phyloP scores from a whole-genome alignment of 768 basidiomycete species.

The Clathrus columnatus region DNA sequence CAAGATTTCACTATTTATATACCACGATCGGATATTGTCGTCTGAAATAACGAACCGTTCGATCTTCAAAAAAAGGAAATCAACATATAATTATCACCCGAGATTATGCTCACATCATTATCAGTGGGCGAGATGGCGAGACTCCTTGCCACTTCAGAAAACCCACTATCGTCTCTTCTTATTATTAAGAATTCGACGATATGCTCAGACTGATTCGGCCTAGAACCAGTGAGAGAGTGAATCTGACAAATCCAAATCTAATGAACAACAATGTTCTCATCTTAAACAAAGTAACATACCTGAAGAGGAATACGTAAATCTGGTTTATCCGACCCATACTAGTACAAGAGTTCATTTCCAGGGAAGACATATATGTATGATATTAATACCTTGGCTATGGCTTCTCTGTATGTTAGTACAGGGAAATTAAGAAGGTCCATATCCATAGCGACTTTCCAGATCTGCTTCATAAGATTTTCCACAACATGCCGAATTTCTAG shows the following conservation, averaged over 20 bases:
- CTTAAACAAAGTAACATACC: too few relatives aligned
- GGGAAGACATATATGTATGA: neutral
- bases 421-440: conserved; percentile 57
- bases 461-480: conserved; percentile 60
- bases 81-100: neutral
- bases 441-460: conserved; percentile 69
- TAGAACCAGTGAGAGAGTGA: neutral
- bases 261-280: too few relatives aligned
- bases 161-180: conserved; percentile 14
- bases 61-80: neutral
- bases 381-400: conserved; percentile 75
- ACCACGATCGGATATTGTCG: neutral
- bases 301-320: conserved; percentile 83
- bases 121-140: neutral
- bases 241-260: neutral
- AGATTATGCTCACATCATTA: neutral
- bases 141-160: neutral
- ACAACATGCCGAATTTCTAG: conserved; percentile 70
- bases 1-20: neutral
- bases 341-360: neutral
- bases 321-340: conserved; percentile 30
- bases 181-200: conserved; percentile 26
- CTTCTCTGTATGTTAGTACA: conserved; percentile 83
- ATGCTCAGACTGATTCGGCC: conserved; percentile 20
- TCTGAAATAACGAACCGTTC: neutral